Conservation (phyloP, 495 filamentous ascomycete species). For the Talaromyces trachyspermus region DNA sequence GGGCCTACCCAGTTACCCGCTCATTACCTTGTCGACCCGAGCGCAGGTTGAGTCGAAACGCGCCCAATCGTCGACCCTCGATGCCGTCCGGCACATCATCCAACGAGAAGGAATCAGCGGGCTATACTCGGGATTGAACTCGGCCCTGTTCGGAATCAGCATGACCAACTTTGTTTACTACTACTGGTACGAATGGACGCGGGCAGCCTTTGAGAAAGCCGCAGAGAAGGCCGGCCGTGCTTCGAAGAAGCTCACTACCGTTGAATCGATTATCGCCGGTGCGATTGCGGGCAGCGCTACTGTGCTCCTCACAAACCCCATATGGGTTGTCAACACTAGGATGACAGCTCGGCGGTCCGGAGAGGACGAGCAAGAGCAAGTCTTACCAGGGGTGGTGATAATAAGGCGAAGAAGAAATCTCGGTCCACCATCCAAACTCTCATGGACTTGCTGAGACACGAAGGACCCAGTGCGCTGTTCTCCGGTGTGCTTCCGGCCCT, state of each 20-base stretch:
- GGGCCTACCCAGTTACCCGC: slow-evolving; percentile 88
- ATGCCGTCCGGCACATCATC: slow-evolving; percentile 79
- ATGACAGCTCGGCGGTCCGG: slow-evolving; percentile 81
- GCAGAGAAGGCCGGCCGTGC: slow-evolving; percentile 66
- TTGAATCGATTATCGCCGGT: slow-evolving; percentile 89
- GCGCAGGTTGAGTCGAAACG: slow-evolving; percentile 97
- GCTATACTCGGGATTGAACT: slow-evolving; percentile 82
- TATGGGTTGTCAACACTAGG: slow-evolving; percentile 97
- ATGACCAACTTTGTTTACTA: slow-evolving; percentile 99
- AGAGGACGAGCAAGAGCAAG: slow-evolving; percentile 43
- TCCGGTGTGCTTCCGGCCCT: slow-evolving; percentile 88
- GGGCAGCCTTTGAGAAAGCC: slow-evolving; percentile 78
- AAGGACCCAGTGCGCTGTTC: slow-evolving; percentile 79
- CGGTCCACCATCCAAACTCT: slow-evolving; percentile 73
- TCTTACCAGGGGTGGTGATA: slow-evolving; percentile 36
- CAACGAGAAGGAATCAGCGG: slow-evolving; percentile 83
- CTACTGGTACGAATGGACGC: slow-evolving; percentile 99
- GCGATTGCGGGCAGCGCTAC: slow-evolving; percentile 93
- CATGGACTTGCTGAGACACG: slow-evolving; percentile 63
- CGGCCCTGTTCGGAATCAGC: slow-evolving; percentile 92
- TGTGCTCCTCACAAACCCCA: slow-evolving; percentile 92
- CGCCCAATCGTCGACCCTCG: slow-evolving; percentile 70
- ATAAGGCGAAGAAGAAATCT: slow-evolving; percentile 26
- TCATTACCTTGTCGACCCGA: slow-evolving; percentile 95
- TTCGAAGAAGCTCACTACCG: slow-evolving; percentile 75